These are phyloP conservation scores for Sesbania bispinosa DNA, from an alignment of 306 rosid species.

Conservation along the genomic window DNA sequence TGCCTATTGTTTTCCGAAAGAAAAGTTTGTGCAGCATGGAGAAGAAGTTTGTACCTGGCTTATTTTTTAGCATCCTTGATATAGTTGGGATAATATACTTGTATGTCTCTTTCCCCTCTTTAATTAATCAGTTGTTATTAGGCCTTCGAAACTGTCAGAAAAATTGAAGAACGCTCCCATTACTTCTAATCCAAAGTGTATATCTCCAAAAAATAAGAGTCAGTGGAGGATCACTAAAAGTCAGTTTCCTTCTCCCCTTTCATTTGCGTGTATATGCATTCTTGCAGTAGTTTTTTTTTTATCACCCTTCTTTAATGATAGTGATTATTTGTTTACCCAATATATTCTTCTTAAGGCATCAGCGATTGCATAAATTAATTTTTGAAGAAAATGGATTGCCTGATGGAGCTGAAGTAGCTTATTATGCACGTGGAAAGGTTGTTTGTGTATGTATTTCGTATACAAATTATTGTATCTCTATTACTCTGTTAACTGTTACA, in stretches of 20 bases:
- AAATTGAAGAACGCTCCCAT: constrained; percentile 51
- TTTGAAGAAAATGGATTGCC: constrained; percentile 93
- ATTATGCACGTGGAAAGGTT: constrained; percentile 98
- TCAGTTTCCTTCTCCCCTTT: constrained; percentile 27
- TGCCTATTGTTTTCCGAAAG: constrained; percentile 32
- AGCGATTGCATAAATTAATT: constrained; percentile 82
- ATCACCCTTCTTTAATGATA: constrained; percentile 3
- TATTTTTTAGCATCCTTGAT: constrained; percentile 16
- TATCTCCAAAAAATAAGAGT: constrained; percentile 55
- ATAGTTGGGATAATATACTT: constrained; percentile 23
- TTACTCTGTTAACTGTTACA: constrained; percentile 18
- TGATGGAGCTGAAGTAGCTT: constrained; percentile 94
- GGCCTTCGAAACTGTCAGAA: constrained; percentile 56
- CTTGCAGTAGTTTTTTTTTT: not conserved
- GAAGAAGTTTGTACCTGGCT: constrained; percentile 49
- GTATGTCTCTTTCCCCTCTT: not conserved
- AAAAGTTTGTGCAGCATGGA: constrained; percentile 50
- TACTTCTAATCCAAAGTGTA: constrained; percentile 41
- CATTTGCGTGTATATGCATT: too few relatives aligned
- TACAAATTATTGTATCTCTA: constrained; percentile 26
- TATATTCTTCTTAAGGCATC: constrained; percentile 55
- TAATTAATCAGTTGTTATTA: constrained; percentile 32
- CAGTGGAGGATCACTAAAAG: constrained; percentile 88
- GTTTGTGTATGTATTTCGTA: constrained; percentile 27
- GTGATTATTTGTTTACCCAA: constrained; percentile 20